Evolutionary conservation across 1,284 basidiomycete genomes (phyloP).

Genomic region (Somion occarium): DNA sequence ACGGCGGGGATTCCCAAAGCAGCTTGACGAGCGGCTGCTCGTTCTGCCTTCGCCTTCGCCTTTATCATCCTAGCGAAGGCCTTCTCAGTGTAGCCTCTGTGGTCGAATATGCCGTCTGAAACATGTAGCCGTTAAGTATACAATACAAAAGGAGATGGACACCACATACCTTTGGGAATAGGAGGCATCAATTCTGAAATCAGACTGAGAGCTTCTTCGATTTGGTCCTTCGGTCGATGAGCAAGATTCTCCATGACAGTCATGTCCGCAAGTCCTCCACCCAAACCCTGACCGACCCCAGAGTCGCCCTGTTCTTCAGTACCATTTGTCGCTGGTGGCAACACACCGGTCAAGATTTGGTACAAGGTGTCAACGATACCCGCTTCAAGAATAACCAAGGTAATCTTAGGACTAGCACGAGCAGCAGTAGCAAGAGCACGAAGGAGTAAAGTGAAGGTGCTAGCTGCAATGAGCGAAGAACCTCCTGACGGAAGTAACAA

Average conservation of each 20-base stretch:
- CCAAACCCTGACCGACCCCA: conserved; percentile 65
- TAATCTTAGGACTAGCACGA: conserved; percentile 81
- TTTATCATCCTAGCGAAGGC: conserved; percentile 69
- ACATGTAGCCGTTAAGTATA: conserved; percentile 9
- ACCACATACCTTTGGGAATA: conserved; percentile 71
- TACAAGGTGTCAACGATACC: conserved; percentile 89
- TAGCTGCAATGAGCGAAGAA: conserved; percentile 76
- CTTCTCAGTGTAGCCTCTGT: conserved; percentile 87
- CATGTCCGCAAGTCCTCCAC: conserved; percentile 89
- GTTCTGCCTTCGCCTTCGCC: conserved; percentile 73
- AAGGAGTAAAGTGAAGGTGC: conserved; percentile 86
- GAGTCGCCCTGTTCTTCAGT: conserved; percentile 64
- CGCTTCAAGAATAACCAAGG: conserved; percentile 81
- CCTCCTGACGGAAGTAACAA: conserved; percentile 85
- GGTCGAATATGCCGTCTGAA: conserved; percentile 89
- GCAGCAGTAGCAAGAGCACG: conserved; percentile 84
- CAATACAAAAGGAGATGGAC: conserved; percentile 5
- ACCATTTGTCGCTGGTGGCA: conserved; percentile 59
- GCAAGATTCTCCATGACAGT: conserved; percentile 96
- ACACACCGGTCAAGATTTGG: conserved; percentile 88
- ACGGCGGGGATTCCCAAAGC: conserved; percentile 19
- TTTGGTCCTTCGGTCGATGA: conserved; percentile 93
- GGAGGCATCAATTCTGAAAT: conserved; percentile 90
- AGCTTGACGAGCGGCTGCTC: conserved; percentile 59
- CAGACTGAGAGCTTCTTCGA: conserved; percentile 87